Evolutionary conservation across 306 rosid genomes (phyloP), one percentile per base, ranked within the genome.

Genomic region (Hylodesmum podocarpum): DNA sequence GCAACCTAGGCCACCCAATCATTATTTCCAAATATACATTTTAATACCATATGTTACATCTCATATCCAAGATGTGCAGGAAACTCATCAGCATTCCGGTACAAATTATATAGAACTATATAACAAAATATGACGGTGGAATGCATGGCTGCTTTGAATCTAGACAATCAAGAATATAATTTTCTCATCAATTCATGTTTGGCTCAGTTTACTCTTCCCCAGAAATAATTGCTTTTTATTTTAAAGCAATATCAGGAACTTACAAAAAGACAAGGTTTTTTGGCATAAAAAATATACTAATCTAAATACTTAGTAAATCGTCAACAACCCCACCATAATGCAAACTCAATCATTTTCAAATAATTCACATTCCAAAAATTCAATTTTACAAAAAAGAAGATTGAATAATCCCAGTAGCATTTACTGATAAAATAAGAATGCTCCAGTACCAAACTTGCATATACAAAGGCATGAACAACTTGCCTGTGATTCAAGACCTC

Each of bases 401-500:
- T 54, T 8, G 11, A 27, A 40, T 39, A 24, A 36, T 79, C 21
- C 19, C 37, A 27, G 37, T 14, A 13, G 64, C 36, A 40, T 67
- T 47, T 54, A 59, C 3, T 58, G 49, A 39, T 41, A 31, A 44
- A 76, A 66, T 69, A 86, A 54, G 70, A 59, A 46, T 72, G 41
- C 49, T 40, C 41, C 29, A 44, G 61, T 18, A 31, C 24, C 44
- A 76, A 41, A 65, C 18, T 50, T 15, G 59, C 36, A 81, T 18
- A n/a, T 15, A 55, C 43, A 49, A 53, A 73, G 65, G 57, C 51
- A 16, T 37, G 66, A 6, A 65, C 64, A 59, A 51, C 80, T 61
- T 85, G 87, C 99, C 95, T 92, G 99, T 59, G 94, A 87, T 84
- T 95, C 99, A 79, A 68, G 78, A 58, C 93, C 84, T 64, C 92